Conservation (phyloP, 495 filamentous ascomycete species). For the Jackrogersella multiformis region DNA sequence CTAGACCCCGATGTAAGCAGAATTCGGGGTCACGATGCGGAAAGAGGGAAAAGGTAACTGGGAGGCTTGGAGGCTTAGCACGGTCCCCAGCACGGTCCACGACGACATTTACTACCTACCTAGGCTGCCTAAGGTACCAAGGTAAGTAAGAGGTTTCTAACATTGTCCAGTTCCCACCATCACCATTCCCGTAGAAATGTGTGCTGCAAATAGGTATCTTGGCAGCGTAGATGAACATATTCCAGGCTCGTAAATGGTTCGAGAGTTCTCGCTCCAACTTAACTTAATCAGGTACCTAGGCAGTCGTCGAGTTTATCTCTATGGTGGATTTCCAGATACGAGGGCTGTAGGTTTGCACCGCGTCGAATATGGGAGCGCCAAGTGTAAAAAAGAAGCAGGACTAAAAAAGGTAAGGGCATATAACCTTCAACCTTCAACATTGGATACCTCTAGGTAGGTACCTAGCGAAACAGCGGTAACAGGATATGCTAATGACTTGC, state of each 20-base stretch:
- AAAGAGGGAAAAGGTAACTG: not conserved
- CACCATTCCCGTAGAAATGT: not conserved
- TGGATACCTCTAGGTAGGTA: no score
- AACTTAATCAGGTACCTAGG: no score
- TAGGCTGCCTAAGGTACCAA: no score
- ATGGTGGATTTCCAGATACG: conserved; percentile 28
- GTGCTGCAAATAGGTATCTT: not conserved
- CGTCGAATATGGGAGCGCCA: conserved; percentile 30
- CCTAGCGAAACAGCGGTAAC: not conserved
- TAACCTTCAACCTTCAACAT: not conserved
- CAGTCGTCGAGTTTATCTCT: conserved; percentile 23
- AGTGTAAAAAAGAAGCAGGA: conserved; percentile 16
- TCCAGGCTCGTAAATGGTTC: conserved; percentile 6
- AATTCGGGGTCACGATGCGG: not conserved
- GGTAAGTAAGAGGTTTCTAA: no score
- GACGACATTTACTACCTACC: no score
- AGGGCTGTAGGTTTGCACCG: conserved; percentile 25
- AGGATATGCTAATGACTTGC: not conserved
- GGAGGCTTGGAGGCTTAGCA: conserved; percentile 36
- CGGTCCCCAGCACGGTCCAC: conserved; percentile 17
- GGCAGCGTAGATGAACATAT: not conserved
- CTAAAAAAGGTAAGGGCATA: conserved; percentile 6
- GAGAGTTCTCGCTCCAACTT: conserved; percentile 27
- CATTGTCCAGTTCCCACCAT: not conserved
- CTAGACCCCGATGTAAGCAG: conserved; percentile 7